phyloP scores from a whole-genome alignment of 768 basidiomycete genomes.

The Mycena chlorophos region DNA sequence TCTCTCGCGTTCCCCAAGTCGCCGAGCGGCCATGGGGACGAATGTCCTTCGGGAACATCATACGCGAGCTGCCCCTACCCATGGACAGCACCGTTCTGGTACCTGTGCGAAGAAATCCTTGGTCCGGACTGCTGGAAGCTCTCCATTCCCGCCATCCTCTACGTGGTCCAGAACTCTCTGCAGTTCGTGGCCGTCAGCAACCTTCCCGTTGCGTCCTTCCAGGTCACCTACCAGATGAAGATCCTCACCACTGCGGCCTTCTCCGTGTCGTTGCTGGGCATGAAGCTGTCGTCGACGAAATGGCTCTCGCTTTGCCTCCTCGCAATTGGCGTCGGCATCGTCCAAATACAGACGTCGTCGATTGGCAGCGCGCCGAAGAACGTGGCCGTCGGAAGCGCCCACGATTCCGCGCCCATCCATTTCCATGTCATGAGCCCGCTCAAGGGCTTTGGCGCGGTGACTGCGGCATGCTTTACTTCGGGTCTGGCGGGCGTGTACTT shows the following conservation, averaged over 20 bases:
- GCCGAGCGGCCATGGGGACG: conserved; percentile 43
- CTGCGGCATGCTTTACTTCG: conserved; percentile 90
- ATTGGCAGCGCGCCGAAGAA: conserved; percentile 25
- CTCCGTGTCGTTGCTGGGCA: conserved; percentile 79
- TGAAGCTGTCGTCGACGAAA: conserved; percentile 68
- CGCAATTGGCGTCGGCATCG: conserved; percentile 85
- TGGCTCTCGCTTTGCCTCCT: conserved; percentile 87
- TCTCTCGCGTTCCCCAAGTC: conserved; percentile 48
- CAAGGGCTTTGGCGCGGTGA: conserved; percentile 88
- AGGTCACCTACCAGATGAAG: conserved; percentile 97
- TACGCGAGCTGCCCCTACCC: conserved; percentile 43
- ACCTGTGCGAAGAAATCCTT: conserved; percentile 73
- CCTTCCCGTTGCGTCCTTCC: conserved; percentile 93
- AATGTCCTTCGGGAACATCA: conserved; percentile 37
- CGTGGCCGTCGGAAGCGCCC: conserved; percentile 21
- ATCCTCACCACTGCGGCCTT: conserved; percentile 92
- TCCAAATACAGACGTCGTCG: conserved; percentile 71
- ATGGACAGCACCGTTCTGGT: conserved; percentile 51
- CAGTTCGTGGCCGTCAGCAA: conserved; percentile 95
- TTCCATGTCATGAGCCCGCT: conserved; percentile 71
- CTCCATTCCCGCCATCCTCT: conserved; percentile 94
- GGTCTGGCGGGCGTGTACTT: conserved; percentile 98
- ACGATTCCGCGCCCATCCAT: conserved; percentile 10
- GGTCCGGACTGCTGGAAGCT: conserved; percentile 96
- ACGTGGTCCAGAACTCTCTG: conserved; percentile 93